Conservation (phyloP, 1,139 yeast species). For the Geotrichum siamense region DNA sequence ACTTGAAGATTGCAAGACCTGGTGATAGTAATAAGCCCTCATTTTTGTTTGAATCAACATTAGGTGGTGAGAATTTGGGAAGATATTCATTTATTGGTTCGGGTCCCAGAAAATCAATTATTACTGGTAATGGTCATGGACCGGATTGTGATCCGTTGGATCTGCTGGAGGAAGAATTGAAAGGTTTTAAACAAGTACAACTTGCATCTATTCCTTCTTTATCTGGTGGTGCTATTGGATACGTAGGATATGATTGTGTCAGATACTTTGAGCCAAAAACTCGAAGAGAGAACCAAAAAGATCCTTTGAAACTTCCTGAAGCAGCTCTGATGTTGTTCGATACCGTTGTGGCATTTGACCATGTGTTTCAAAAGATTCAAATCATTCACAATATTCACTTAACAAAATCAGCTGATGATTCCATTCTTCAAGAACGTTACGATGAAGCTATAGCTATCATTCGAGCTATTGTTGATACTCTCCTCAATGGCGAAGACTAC, state of each 20-base stretch:
- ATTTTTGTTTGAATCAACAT: conserved; percentile 80
- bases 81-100: conserved; percentile 88
- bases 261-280: conserved; percentile 94
- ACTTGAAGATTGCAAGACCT: conserved; percentile 69
- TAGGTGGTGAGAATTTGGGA: conserved; percentile 81
- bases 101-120: conserved; percentile 70
- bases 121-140: conserved; percentile 60
- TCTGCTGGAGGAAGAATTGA: conserved; percentile 66
- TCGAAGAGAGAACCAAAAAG: conserved; percentile 55
- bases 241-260: conserved; percentile 91
- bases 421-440: conserved; percentile 39
- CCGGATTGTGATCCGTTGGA: conserved; percentile 69
- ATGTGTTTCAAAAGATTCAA: conserved; percentile 88
- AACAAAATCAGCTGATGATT: conserved; percentile 25
- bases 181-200: conserved; percentile 56
- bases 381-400: conserved; percentile 71
- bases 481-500: conserved; percentile 43
- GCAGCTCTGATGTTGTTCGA: conserved; percentile 88
- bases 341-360: conserved; percentile 83
- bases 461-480: conserved; percentile 45
- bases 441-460: conserved; percentile 51
- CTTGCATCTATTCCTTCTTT: conserved; percentile 52
- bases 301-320: conserved; percentile 79
- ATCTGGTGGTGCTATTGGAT: conserved; percentile 95
- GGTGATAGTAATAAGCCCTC: conserved; percentile 54